These are phyloP conservation scores for Boletus subparvulus DNA, from an alignment of 768 basidiomycete genomes.

Conservation along the genomic window DNA sequence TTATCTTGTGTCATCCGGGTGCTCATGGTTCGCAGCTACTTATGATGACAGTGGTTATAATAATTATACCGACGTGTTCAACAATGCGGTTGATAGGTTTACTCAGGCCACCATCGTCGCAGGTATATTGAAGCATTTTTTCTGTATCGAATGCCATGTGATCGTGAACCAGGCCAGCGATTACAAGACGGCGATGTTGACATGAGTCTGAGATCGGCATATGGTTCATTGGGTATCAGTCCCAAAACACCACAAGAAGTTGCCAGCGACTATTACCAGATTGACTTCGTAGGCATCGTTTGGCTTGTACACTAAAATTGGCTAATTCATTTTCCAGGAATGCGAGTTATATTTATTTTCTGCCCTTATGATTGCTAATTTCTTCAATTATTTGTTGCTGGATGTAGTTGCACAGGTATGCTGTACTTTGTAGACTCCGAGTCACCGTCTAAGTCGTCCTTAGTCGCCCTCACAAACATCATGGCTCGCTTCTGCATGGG, in stretches of 20 bases:
- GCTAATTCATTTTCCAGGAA: constrained; percentile 24
- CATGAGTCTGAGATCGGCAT: constrained; percentile 52
- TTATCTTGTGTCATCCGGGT: neutral
- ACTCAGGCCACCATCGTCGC: constrained; percentile 42
- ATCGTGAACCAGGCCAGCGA: constrained; percentile 11
- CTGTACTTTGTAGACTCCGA: neutral
- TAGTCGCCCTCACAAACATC: constrained; percentile 63
- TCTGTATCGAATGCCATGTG: constrained; percentile 47
- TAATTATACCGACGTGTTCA: constrained; percentile 48
- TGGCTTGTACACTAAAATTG: neutral
- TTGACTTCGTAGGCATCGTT: constrained; percentile 34
- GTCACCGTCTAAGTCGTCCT: constrained; percentile 34
- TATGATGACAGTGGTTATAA: constrained; percentile 51
- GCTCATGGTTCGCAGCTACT: constrained; percentile 38
- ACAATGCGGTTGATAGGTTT: constrained; percentile 42
- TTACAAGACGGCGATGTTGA: constrained; percentile 43
- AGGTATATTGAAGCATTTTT: constrained; percentile 33
- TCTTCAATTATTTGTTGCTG: neutral
- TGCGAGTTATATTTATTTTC: constrained; percentile 18
- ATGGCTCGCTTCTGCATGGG: constrained; percentile 64
- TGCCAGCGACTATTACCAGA: constrained; percentile 59
- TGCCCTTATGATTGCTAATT: neutral
- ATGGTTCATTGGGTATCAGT: constrained; percentile 48
- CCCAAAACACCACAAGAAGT: constrained; percentile 45
- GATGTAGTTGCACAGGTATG: constrained; percentile 31